phyloP scores from a whole-genome alignment of 2,329 filamentous ascomycete genomes.

The Diplocarpon mali region DNA sequence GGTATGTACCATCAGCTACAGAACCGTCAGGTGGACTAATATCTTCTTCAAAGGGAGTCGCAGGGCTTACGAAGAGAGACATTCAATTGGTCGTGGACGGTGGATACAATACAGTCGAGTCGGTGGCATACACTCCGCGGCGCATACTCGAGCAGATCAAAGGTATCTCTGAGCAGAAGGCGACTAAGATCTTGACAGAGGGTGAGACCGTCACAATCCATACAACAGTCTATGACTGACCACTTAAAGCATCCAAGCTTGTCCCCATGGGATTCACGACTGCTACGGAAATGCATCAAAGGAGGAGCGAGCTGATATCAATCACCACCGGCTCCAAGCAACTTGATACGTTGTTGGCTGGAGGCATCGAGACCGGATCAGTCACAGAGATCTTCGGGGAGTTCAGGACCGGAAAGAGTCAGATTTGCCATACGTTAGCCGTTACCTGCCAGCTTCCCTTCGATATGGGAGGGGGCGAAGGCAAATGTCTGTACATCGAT shows the following conservation, averaged over 20 bases:
- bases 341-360: slow-evolving; percentile 85
- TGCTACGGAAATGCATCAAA: slow-evolving; percentile 96
- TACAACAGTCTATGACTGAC: neutral
- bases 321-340: slow-evolving; percentile 98
- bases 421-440: slow-evolving; percentile 96
- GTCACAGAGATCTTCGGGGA: slow-evolving; percentile 98
- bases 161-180: slow-evolving; percentile 95
- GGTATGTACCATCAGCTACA: slow-evolving; percentile 37
- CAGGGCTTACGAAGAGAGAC: slow-evolving; percentile 86
- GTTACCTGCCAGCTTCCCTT: slow-evolving; percentile 97
- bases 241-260: slow-evolving; percentile 67
- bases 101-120: slow-evolving; percentile 90
- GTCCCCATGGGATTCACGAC: slow-evolving; percentile 99
- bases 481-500: slow-evolving; percentile 97
- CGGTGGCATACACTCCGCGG: slow-evolving; percentile 82
- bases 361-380: slow-evolving; percentile 91
- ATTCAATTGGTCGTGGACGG: slow-evolving; percentile 88
- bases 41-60: slow-evolving; percentile 52
- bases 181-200: slow-evolving; percentile 80
- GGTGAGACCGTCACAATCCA: slow-evolving; percentile 38
- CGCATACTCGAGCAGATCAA: slow-evolving; percentile 89
- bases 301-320: slow-evolving; percentile 91
- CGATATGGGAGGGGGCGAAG: slow-evolving; percentile 97
- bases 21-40: neutral
- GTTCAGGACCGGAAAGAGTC: slow-evolving; percentile 95